phyloP scores from a whole-genome alignment of 495 filamentous ascomycete species.

The Hypoxylon perforatum region DNA sequence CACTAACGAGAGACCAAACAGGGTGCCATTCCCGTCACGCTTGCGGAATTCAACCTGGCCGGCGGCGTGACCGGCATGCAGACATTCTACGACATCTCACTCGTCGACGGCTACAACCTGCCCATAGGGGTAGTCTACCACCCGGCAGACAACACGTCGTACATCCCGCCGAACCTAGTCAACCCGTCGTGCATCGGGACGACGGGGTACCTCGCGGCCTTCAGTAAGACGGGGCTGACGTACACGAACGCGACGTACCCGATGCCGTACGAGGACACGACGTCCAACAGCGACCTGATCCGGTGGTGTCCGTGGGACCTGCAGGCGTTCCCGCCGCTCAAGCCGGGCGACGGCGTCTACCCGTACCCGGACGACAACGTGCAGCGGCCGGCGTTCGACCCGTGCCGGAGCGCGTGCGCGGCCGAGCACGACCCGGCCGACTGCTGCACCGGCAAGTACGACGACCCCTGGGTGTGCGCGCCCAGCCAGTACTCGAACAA shows the following conservation, averaged over 20 bases:
- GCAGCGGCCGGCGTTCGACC: conserved; percentile 73
- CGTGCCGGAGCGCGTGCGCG: conserved; percentile 77
- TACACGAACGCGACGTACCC: conserved; percentile 69
- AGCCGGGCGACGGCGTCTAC: conserved; percentile 75
- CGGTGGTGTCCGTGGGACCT: conserved; percentile 83
- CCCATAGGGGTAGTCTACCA: conserved; percentile 74
- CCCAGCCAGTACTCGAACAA: conserved; percentile 69
- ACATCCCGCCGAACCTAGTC: conserved; percentile 77
- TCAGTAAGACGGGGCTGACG: conserved; percentile 50
- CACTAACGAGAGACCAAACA: conserved; percentile 32
- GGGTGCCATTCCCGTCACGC: conserved; percentile 73
- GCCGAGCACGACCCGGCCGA: conserved; percentile 66
- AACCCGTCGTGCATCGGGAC: conserved; percentile 78
- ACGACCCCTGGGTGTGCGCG: conserved; percentile 65
- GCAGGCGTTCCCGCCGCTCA: conserved; percentile 69
- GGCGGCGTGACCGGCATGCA: conserved; percentile 66
- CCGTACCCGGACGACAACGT: conserved; percentile 79
- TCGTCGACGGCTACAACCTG: conserved; percentile 87
- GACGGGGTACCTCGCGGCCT: conserved; percentile 61
- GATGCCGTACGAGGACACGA: conserved; percentile 68
- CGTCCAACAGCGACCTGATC: conserved; percentile 61
- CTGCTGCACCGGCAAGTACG: conserved; percentile 76
- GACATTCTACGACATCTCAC: conserved; percentile 84
- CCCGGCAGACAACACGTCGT: conserved; percentile 63
- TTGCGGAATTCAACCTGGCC: conserved; percentile 80